These are phyloP conservation scores for Tremellales sp. DNA, from an alignment of 1,284 basidiomycete species.

Conservation along the genomic window DNA sequence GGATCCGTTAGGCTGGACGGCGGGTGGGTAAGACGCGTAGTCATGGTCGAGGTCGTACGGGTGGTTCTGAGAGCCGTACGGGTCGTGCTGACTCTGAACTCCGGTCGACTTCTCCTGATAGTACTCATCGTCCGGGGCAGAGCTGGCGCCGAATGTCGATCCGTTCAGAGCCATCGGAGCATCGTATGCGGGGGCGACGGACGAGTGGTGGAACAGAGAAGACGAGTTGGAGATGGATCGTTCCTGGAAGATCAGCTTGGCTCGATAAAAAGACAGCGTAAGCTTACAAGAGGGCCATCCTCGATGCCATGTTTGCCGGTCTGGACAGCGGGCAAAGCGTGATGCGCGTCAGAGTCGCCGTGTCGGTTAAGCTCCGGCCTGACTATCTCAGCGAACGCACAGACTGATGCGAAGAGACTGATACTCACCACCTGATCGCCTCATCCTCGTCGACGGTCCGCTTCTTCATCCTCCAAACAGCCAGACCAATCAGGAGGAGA, in stretches of 20 bases:
- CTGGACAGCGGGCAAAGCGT: constrained; percentile 43
- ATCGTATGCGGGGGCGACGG: constrained; percentile 4
- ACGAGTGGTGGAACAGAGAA: constrained; percentile 21
- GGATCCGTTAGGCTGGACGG: neutral
- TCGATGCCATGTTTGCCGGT: constrained; percentile 44
- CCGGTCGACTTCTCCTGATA: constrained; percentile 20
- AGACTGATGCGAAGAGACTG: neutral
- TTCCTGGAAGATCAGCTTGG: constrained; percentile 21
- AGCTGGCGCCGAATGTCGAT: constrained; percentile 26
- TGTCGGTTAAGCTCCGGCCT: constrained; percentile 49
- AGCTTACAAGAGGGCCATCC: constrained; percentile 34
- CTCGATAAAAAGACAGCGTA: neutral
- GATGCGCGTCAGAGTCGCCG: constrained; percentile 42
- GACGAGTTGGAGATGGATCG: constrained; percentile 33
- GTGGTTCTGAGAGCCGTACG: too few species aligned
- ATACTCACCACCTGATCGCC: constrained; percentile 44
- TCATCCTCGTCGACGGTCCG: constrained; percentile 41
- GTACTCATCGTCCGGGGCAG: constrained; percentile 27
- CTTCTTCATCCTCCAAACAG: constrained; percentile 39
- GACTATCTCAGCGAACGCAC: constrained; percentile 2
- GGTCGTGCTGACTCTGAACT: neutral
- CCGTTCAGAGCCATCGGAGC: constrained; percentile 34
- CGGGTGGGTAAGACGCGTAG: neutral
- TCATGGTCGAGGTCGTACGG: neutral
- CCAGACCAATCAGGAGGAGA: constrained; percentile 29